Base-by-base conservation (phyloP, 257 asterid species). In the Solanum virginianum region DNA sequence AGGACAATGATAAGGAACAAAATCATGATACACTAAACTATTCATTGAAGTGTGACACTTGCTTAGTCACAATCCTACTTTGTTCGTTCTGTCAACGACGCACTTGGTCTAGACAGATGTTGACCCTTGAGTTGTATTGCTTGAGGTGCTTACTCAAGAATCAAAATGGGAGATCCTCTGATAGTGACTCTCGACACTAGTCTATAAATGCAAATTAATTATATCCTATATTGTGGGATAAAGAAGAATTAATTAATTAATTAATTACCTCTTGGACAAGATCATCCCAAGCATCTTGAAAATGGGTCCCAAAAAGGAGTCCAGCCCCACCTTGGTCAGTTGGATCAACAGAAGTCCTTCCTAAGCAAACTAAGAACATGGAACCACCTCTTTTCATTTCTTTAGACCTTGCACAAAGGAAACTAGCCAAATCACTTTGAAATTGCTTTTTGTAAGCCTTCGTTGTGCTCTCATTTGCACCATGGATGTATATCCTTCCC, bases 201-300 rank as follows among this genome's bases (percentile, higher is more conserved):
- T 51, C 26, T 77, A 77, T 32, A 32, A 32, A 32, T 32, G 36
- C 36, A 32, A 14, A 32, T 66, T 29, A 57, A 0, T 24, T 20
- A 56, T 56, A 11, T 59, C 32, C 5, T 16, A 18, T 41, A 36
- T 70, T 22, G 6, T 71, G 20, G 55, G 56, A 43, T n/a, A 47
- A 6, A 6, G 41, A 74, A 56, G 57, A 39, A 13, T 81, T 22
- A 65, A 75, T 85, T 90, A 65, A 75, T 85, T 90, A 95, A 47
- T 24, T 59, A 66, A 79, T 86, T 90, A 95, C 99, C 98, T 95
- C 98, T 80, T 90, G 93, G 89, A 96, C 98, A 71, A 96, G 98
- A 86, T 96, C 99, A 80, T 96, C 91, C 99, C 99, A 96, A 29
- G 99, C 98, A 88, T 96, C 99, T 84, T 96, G 95, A 88, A 95